phyloP scores from a whole-genome alignment of 2,329 filamentous ascomycete genomes.

The Hymenoscyphus infarciens region DNA sequence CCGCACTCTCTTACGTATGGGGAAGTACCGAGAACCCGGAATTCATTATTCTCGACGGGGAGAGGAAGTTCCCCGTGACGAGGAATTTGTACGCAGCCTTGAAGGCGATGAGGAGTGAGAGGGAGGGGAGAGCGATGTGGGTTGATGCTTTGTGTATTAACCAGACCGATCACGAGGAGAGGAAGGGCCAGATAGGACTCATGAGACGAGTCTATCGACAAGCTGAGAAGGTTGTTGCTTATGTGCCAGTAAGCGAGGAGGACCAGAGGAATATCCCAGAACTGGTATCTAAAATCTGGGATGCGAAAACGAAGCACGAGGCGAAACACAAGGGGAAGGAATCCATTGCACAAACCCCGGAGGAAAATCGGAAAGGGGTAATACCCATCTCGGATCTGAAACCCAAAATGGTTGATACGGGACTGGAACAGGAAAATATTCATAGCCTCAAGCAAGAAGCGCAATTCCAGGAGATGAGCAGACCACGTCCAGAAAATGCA shows the following conservation, averaged over 20 bases:
- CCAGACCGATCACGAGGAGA: not conserved
- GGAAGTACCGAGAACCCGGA: not conserved
- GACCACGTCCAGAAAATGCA: not conserved
- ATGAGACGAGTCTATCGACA: constrained; percentile 4
- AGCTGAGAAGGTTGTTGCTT: not conserved
- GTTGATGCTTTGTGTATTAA: constrained; percentile 8
- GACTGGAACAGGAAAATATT: not conserved
- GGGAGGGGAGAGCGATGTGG: not conserved
- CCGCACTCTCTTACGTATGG: constrained; percentile 7
- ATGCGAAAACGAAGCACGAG: not conserved
- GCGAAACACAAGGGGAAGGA: not conserved
- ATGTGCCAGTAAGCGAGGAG: not conserved
- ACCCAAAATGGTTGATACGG: not conserved
- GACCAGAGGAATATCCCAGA: not conserved
- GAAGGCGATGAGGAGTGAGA: not conserved
- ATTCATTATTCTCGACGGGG: not conserved
- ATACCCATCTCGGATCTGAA: not conserved
- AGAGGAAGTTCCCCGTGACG: not conserved
- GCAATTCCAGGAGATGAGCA: not conserved
- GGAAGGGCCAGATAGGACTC: not conserved
- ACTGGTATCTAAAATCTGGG: not conserved
- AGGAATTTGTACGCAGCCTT: not conserved
- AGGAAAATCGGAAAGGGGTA: not conserved
- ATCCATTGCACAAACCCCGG: not conserved
- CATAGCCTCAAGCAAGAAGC: not conserved